These are phyloP conservation scores for Leavenworthia alabamica DNA, from an alignment of 345 rosid genomes.

Conservation along the genomic window DNA sequence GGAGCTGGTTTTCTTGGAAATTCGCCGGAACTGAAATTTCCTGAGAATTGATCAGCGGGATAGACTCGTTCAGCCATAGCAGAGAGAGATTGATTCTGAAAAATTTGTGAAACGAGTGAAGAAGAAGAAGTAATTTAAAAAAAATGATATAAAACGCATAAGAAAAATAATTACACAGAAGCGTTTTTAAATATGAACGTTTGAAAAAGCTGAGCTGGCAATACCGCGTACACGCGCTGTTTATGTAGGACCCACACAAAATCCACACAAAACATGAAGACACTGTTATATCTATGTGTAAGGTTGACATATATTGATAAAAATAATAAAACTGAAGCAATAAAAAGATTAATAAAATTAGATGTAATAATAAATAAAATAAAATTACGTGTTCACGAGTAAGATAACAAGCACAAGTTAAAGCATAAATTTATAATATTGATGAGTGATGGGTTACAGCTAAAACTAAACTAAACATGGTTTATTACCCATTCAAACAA, in stretches of 20 bases:
- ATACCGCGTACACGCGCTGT: slow-evolving; percentile 28
- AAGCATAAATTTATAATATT: no score
- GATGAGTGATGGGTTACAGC: no score
- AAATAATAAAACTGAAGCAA: background rate
- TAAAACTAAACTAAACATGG: no score
- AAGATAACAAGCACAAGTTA: slow-evolving; percentile 6
- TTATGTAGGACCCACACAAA: slow-evolving; percentile 3
- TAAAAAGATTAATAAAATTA: background rate
- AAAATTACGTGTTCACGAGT: no score
- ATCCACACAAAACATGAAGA: no score
- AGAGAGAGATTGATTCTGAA: background rate
- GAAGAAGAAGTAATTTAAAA: background rate
- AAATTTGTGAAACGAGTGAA: background rate
- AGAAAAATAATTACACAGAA: background rate
- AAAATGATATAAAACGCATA: background rate
- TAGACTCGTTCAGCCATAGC: slow-evolving; percentile 34
- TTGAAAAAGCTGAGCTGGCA: background rate
- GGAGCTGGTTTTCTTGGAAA: slow-evolving; percentile 36
- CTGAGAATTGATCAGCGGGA: slow-evolving; percentile 32
- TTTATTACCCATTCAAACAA: no score
- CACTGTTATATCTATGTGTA: background rate
- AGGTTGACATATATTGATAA: background rate
- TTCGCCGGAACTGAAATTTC: slow-evolving; percentile 35
- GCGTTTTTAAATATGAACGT: slow-evolving; percentile 9
- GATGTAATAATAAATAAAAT: background rate